phyloP scores from a whole-genome alignment of 1,284 basidiomycete species.

The Cryptococcus sp. region DNA sequence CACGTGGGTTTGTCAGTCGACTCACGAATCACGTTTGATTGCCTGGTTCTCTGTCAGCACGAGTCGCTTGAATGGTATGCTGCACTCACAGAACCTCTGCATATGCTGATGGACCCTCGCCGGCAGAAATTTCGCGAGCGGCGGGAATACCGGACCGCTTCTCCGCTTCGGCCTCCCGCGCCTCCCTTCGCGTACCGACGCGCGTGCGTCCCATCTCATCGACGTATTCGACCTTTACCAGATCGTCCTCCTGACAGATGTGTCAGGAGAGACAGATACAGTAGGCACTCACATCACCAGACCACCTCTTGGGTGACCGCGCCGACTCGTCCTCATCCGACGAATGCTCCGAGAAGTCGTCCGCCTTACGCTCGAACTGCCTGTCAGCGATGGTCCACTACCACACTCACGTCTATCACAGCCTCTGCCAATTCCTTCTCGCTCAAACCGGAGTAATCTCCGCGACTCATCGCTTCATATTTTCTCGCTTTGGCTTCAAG shows the following conservation, averaged over 20 bases:
- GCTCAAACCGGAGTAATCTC: constrained; percentile 74
- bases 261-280: constrained; percentile 4
- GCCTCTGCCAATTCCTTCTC: constrained; percentile 74
- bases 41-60: constrained; percentile 53
- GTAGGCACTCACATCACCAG: constrained; percentile 11
- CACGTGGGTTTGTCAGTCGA: constrained; percentile 14
- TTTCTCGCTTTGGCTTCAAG: constrained; percentile 77
- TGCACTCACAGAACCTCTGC: constrained; percentile 48
- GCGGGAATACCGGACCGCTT: constrained; percentile 7
- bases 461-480: constrained; percentile 77
- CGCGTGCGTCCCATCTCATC: constrained; percentile 53
- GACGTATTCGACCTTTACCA: constrained; percentile 48
- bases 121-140: constrained; percentile 5
- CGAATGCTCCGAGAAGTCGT: constrained; percentile 48
- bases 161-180: constrained; percentile 37
- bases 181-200: constrained; percentile 46
- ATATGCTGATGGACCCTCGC: constrained; percentile 36
- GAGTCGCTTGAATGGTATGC: background rate
- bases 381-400: background rate
- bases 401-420: constrained; percentile 75
- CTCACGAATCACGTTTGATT: constrained; percentile 60
- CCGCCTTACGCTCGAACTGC: constrained; percentile 72
- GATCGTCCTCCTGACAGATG: constrained; percentile 57
- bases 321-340: constrained; percentile 44
- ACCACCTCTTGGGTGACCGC: constrained; percentile 14